Conservation (phyloP, 1,284 basidiomycete species). For the Puccinia brachypodii region DNA sequence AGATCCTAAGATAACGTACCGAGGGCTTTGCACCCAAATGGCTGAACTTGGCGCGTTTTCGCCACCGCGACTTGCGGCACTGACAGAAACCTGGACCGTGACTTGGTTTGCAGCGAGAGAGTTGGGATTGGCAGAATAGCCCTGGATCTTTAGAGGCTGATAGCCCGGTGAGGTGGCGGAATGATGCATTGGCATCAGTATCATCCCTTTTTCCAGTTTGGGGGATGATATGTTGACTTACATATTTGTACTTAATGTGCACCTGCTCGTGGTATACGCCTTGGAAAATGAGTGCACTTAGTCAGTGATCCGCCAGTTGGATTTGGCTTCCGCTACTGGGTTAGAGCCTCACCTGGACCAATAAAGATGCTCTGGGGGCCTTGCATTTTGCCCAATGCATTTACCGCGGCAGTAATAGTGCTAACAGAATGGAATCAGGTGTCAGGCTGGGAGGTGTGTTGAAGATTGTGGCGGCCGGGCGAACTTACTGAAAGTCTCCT, state of each 20-base stretch:
- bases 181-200: not conserved
- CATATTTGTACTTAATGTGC: constrained; percentile 6
- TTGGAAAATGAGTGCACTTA: not conserved
- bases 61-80: not conserved
- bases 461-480: not conserved
- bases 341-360: not conserved
- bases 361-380: constrained; percentile 23
- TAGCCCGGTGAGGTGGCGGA: not conserved
- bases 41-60: constrained; percentile 24
- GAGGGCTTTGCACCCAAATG: not conserved
- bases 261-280: constrained; percentile 3
- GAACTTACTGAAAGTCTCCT: not conserved
- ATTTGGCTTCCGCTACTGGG: not conserved
- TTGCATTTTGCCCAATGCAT: not conserved
- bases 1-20: not conserved
- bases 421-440: not conserved
- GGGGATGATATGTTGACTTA: not conserved
- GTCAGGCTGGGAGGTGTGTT: no score
- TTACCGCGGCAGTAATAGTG: constrained; percentile 12
- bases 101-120: constrained; percentile 14
- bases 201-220: not conserved
- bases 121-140: not conserved
- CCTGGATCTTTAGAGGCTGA: constrained; percentile 36
- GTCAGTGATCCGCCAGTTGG: not conserved
- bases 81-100: not conserved